phyloP scores from a whole-genome alignment of 768 basidiomycete species.

The Suillus subluteus region DNA sequence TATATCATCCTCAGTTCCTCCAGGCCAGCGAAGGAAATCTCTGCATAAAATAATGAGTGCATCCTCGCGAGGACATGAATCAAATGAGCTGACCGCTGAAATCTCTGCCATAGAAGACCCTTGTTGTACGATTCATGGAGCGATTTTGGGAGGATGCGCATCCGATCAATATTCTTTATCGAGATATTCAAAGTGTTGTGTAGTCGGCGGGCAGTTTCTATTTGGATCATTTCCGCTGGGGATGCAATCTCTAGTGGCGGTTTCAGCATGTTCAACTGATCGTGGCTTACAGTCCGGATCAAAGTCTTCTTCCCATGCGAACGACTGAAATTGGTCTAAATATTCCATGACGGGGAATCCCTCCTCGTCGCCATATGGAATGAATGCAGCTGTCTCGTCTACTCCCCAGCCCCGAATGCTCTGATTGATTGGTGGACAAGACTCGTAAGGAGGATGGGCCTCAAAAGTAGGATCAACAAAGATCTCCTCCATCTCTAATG shows the following conservation, averaged over 20 bases:
- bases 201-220: slow-evolving; percentile 48
- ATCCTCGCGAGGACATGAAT: neutral
- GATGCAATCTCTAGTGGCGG: neutral
- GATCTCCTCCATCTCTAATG: slow-evolving; percentile 20
- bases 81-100: slow-evolving; percentile 42
- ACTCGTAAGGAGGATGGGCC: slow-evolving; percentile 43
- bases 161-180: slow-evolving; percentile 39
- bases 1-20: slow-evolving; percentile 14
- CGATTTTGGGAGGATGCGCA: slow-evolving; percentile 27
- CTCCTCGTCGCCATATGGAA: slow-evolving; percentile 53
- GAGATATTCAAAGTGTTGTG: slow-evolving; percentile 32
- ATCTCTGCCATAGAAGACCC: slow-evolving; percentile 47
- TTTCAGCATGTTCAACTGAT: slow-evolving; percentile 1
- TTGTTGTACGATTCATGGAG: slow-evolving; percentile 26
- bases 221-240: slow-evolving; percentile 51
- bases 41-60: slow-evolving; percentile 25
- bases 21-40: slow-evolving; percentile 45
- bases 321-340: slow-evolving; percentile 27
- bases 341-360: slow-evolving; percentile 37
- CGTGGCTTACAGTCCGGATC: slow-evolving; percentile 52
- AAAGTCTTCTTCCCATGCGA: slow-evolving; percentile 44
- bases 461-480: slow-evolving; percentile 16
- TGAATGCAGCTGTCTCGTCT: slow-evolving; percentile 29
- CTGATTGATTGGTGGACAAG: slow-evolving; percentile 47
- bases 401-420: slow-evolving; percentile 27